phyloP scores from a whole-genome alignment of 1,139 yeast species.

The Debaryomyces subglobosus region DNA sequence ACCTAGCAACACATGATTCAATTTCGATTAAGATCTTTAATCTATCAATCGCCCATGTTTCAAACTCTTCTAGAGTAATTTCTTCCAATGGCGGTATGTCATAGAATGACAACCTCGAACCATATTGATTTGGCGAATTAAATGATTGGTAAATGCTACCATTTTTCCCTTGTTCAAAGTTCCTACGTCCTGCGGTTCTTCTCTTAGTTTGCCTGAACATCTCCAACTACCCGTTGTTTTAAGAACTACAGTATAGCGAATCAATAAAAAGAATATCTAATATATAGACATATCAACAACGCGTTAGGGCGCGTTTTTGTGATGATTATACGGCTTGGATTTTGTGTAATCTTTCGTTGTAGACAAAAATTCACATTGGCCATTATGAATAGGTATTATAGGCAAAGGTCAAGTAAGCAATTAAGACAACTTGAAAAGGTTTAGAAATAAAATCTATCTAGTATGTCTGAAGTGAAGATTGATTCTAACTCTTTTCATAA shows the following conservation, averaged over 20 bases:
- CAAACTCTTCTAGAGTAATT: conserved; percentile 89
- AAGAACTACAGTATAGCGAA: not conserved
- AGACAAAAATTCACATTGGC: conserved; percentile 3
- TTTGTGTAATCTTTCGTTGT: conserved; percentile 8
- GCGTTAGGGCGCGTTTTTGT: conserved; percentile 9
- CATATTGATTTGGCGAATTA: conserved; percentile 15
- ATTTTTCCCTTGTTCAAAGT: conserved; percentile 51
- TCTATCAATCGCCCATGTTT: conserved; percentile 93
- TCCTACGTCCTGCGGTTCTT: conserved; percentile 74
- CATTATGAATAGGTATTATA: not conserved
- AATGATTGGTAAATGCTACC: conserved; percentile 39
- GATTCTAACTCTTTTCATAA: conserved; percentile 44
- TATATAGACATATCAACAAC: conserved; percentile 9
- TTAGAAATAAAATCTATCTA: conserved; percentile 4
- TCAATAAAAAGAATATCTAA: not conserved
- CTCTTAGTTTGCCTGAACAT: conserved; percentile 81
- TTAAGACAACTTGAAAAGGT: not conserved
- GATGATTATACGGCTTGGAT: not conserved
- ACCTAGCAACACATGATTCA: conserved; percentile 72
- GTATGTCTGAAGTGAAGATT: conserved; percentile 41
- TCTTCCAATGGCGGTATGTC: conserved; percentile 77
- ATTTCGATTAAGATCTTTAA: conserved; percentile 81
- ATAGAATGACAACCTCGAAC: conserved; percentile 64
- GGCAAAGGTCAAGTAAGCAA: conserved; percentile 2
- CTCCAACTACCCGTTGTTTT: not conserved